Base-by-base conservation (phyloP, 1,139 yeast genomes). In the Pneumocystis canis region DNA sequence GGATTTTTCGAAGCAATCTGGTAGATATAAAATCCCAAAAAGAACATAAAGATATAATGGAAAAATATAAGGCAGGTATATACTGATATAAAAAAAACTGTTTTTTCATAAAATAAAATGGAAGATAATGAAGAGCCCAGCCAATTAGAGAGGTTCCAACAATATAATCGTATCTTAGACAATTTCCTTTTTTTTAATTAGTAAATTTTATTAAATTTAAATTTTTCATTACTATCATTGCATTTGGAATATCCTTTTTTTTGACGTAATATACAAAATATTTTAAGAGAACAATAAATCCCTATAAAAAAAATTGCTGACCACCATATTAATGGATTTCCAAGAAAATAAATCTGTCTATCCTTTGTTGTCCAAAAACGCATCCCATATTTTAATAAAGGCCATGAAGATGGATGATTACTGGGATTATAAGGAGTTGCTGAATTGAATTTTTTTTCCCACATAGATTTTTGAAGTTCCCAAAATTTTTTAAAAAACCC, bases 261-360 rank as follows among this genome's bases (percentile, higher is more conserved):
- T 94, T 95, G 90, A 73, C 83, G 81, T 61, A 92, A 69, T 28
- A 87, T 68, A 70, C 84, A 82, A 63, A 82, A 71, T 3, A 71
- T 78, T 66, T 81, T 77, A 71, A 84, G 83, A 30, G 82, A 70
- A 3, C 74, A 76, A 70, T 87, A 87, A 1, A 81, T 74, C 16
- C 78, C 74, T 67, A 88, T 76, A 32, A 82, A 73, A 16, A 80
- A 78, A 47, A 95, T 77, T n/a, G 85, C 80, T 4, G 86, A 73
- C 92, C 95, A 90, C 97, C 97, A 94, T 58, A 85, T 78, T 61
- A 87, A 82, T 28, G 92, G 90, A 73, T 94, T 94, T 73, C 99
- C 99, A 60, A 92, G 73, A 67, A 94, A 79, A 73, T 92, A 94
- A 58, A 92, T 83, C 73, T 87, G 95, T 68, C 80, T 82, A 72